Percentiles rank a stretch among this genome's conserved stretches.
These are phyloP conservation scores for Camellia granthamiana DNA, from an alignment of 148 eudicot species.

Conservation along the genomic window DNA sequence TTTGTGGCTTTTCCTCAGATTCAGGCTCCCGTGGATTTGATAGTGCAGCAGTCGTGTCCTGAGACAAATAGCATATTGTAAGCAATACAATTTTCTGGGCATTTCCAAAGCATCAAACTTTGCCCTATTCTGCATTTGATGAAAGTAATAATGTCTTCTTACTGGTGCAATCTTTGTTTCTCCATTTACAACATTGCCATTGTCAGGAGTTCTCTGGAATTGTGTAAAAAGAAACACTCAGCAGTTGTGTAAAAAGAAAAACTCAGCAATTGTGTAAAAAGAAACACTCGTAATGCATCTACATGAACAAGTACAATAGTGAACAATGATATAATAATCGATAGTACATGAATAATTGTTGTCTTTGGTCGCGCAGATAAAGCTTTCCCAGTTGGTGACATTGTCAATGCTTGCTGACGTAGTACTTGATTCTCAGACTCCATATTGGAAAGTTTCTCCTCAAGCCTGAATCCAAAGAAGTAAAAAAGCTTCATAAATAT, in stretches of 20 bases:
- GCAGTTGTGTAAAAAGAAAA: no score
- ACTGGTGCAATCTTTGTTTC: conserved; percentile 46
- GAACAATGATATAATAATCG: neutral
- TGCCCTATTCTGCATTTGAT: neutral
- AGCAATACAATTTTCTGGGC: conserved; percentile 3
- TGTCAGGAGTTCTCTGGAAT: conserved; percentile 80
- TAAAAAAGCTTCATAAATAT: neutral
- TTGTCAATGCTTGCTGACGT: conserved; percentile 94
- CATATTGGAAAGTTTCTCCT: conserved; percentile 76
- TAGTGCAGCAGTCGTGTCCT: conserved; percentile 52
- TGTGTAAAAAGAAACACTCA: conserved; percentile 1
- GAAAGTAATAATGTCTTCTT: conserved; percentile 25
- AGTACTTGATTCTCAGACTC: conserved; percentile 96
- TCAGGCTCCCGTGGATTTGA: conserved; percentile 53
- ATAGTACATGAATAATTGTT: conserved; percentile 57
- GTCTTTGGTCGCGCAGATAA: conserved; percentile 71
- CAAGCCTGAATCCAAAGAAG: conserved; percentile 59
- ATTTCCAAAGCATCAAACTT: neutral
- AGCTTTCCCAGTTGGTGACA: conserved; percentile 77
- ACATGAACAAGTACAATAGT: conserved; percentile 7
- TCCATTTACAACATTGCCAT: conserved; percentile 68
- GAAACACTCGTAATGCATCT: conserved; percentile 21
- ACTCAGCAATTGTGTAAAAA: conserved; percentile 48
- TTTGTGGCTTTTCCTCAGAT: conserved; percentile 90
- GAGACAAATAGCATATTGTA: conserved; percentile 16